Evolutionary conservation across 306 rosid genomes (phyloP).

Genomic region (Malus fusca): DNA sequence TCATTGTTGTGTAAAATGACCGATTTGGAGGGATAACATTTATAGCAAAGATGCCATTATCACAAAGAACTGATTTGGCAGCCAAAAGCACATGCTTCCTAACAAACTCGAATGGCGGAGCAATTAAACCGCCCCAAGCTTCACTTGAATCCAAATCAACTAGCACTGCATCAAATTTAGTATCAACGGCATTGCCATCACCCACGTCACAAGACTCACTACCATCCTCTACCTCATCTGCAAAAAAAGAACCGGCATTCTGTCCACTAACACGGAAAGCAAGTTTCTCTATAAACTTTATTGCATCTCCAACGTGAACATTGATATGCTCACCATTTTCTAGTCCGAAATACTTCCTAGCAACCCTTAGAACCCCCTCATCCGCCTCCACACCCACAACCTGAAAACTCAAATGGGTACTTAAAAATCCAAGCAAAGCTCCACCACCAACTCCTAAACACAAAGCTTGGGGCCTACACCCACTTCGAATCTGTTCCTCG

Average conservation of each 20-base stretch:
- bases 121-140: slow-evolving; percentile 30
- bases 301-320: slow-evolving; percentile 47
- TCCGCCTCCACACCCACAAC: slow-evolving; percentile 66
- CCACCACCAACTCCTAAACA: slow-evolving; percentile 95
- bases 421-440: slow-evolving; percentile 59
- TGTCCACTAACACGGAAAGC: slow-evolving; percentile 6
- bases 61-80: slow-evolving; percentile 49
- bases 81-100: slow-evolving; percentile 44
- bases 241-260: not conserved
- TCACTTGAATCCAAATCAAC: slow-evolving; percentile 76
- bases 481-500: slow-evolving; percentile 31
- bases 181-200: slow-evolving; percentile 8
- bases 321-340: slow-evolving; percentile 34
- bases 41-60: slow-evolving; percentile 51
- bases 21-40: slow-evolving; percentile 58
- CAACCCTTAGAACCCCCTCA: slow-evolving; percentile 53
- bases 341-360: slow-evolving; percentile 56
- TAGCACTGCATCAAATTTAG: slow-evolving; percentile 51
- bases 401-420: slow-evolving; percentile 51
- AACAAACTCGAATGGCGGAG: slow-evolving; percentile 67
- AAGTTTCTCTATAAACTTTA: slow-evolving; percentile 32
- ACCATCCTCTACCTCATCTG: slow-evolving; percentile 15
- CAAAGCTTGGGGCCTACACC: slow-evolving; percentile 54
- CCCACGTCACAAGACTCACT: not conserved
- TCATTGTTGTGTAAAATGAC: slow-evolving; percentile 39